Evolutionary conservation across 495 filamentous ascomycete species (phyloP).

Genomic region (Stereocaulon alpinum): DNA sequence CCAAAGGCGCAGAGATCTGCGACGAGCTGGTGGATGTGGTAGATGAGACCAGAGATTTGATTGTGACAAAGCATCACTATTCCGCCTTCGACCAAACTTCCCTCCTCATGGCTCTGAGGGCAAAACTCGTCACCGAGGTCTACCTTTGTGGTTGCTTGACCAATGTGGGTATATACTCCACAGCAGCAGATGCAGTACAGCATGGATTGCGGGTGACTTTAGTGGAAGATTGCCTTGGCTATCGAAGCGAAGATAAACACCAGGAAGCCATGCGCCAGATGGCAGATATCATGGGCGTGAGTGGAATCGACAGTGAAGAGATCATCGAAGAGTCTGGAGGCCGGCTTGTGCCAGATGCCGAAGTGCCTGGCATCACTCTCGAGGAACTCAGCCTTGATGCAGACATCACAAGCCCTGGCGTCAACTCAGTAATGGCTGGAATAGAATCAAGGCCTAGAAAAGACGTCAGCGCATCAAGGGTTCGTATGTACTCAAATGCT

Average conservation of each 20-base stretch:
- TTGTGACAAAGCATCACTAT: conserved; percentile 74
- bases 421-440: background rate
- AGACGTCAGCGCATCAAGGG: background rate
- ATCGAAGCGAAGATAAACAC: conserved; percentile 60
- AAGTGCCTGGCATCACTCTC: conserved; percentile 23
- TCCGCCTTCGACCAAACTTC: conserved; percentile 72
- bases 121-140: conserved; percentile 77
- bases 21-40: conserved; percentile 46
- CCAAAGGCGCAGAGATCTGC: conserved; percentile 58
- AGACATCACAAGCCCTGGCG: background rate
- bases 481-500: background rate
- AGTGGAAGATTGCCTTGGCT: conserved; percentile 84
- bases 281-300: conserved; percentile 62
- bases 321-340: conserved; percentile 40
- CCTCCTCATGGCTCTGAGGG: conserved; percentile 60
- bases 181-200: conserved; percentile 78
- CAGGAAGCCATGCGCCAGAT: conserved; percentile 68
- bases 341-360: conserved; percentile 27
- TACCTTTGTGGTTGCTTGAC: conserved; percentile 84
- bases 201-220: conserved; percentile 79
- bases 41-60: conserved; percentile 47
- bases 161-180: conserved; percentile 85
- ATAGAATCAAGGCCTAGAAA: background rate
- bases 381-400: conserved; percentile 13
- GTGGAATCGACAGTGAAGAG: conserved; percentile 47